A percentile compares a stretch with the other conserved stretches of the same genome.
Conservation (phyloP, 176 grass and related monocot genomes). For the Aegilops umbellulata region DNA sequence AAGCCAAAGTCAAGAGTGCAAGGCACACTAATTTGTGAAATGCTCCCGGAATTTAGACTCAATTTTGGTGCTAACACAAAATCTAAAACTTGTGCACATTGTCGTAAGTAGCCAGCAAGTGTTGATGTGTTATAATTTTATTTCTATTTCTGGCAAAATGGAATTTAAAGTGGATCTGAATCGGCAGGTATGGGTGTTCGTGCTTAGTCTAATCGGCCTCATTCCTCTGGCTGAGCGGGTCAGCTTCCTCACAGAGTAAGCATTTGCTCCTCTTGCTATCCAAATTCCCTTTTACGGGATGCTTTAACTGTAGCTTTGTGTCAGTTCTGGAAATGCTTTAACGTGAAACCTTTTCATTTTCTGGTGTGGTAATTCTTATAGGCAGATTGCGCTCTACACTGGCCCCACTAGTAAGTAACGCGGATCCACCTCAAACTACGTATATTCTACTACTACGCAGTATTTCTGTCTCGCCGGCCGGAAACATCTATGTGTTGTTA, state of each 20-base stretch:
- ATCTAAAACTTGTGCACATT: neutral
- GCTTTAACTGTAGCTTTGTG: neutral
- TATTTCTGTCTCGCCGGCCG: neutral
- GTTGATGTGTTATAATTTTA: neutral
- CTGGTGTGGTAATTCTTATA: slow-evolving; percentile 16
- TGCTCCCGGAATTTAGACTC: neutral
- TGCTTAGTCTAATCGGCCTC: slow-evolving; percentile 67
- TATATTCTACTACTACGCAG: neutral
- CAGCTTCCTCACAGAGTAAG: slow-evolving; percentile 98
- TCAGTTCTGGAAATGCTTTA: neutral
- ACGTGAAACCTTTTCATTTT: neutral
- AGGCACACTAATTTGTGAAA: neutral
- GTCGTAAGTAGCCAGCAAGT: neutral
- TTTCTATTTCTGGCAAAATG: neutral
- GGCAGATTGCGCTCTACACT: slow-evolving; percentile 79
- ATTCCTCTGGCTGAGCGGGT: slow-evolving; percentile 88
- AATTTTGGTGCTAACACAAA: neutral
- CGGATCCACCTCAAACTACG: neutral
- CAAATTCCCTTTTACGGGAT: neutral
- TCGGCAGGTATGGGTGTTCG: slow-evolving; percentile 83
- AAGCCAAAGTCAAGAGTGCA: neutral
- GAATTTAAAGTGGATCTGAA: neutral
- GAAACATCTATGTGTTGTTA: neutral
- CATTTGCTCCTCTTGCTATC: neutral
- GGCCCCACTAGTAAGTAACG: slow-evolving; percentile 72